Base-by-base conservation (phyloP, 257 asterid species). In the Voacanga thouarsii region DNA sequence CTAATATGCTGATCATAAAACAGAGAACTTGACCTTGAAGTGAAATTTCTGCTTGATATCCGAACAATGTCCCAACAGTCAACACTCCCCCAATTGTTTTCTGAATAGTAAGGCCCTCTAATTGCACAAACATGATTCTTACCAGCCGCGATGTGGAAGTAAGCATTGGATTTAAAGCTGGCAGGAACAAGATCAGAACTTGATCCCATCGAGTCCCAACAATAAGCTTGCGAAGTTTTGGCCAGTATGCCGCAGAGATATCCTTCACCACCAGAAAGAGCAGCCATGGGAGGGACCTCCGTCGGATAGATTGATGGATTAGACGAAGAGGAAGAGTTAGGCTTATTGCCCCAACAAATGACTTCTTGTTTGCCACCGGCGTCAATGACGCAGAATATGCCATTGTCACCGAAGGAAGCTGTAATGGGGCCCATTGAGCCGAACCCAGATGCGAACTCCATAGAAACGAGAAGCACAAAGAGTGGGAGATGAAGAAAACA, bases 341-440 rank as follows among this genome's bases (percentile, higher is more conserved):
- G 80, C 23, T 85, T 86, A 30, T 90, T 87, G 50, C 91, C 93
- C 98, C 98, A 95, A 68, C 98, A 93, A n/a, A 93, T 90, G 12
- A 95, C 94, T 26, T 87, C 89, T 72, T 95, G 98, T 82, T 89
- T 87, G 15, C 98, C 99, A 63, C 98, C 93, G 33, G 99, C 99
- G 45, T 95, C 99, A 76, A 95, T 93, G 85, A 97, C 97, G 68
- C 97, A 95, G 80, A 95, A 95, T 66, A 90, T 79, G 21, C 90
- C 83, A 82, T 82, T 63, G 15, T 85, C 86, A 12, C 99, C 98
- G 65, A 85, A 93, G 5, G 99, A 89, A 16, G 99, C 96, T 0
- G 98, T 82, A 45, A 95, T 93, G 47, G 99, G 89, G 68, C 89
- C 95, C 96, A 87, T 93, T 23, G 94, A 87, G 70, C 99, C 99